Evolutionary conservation across 2,329 filamentous ascomycete genomes (phyloP), one percentile per base, ranked within the genome.

Genomic region (Xylaria sp.): DNA sequence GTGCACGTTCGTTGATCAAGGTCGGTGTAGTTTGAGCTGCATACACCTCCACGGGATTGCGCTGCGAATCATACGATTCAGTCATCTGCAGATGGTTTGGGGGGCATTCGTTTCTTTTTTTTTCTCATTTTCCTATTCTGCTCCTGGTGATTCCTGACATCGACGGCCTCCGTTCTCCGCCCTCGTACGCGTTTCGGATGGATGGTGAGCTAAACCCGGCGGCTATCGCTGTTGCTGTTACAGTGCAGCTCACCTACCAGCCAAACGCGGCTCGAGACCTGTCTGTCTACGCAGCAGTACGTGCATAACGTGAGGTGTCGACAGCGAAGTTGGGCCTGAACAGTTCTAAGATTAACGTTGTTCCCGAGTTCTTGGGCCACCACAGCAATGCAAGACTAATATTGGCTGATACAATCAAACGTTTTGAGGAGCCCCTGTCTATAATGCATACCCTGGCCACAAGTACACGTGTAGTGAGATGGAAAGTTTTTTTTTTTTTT

Each of bases 361-460:
- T 53, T 62, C 57, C 62, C 65, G 56, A 63, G 29, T 53, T 63
- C 49, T 68, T 49, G 59, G 62, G 64, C 45, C 55, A 51, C 38
- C 27, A n/a, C 58, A 50, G 55, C 29, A 45, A 53, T 47, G 39
- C 61, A 63, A 42, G 33, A 42, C 29, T 42, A 11, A 55, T 58
- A 51, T 58, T 59, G 56, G 67, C 44, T 56, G 55, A 66, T 39
- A 55, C 53, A 55, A 13, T 31, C 55, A 57, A 61, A 44, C 25
- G 57, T 64, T 64, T 69, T 27, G 47, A 36, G 25, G 49, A 47
- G 55, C 39, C 68, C 68, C 60, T 69, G 69, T 66, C 63, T 54
- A 65, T 70, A 70, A 70, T 69, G 68, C 63, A 63, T 66, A 70
- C 68, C 68, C 66, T 69, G 67, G 63, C 9, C 5, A 33, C 15